Base-by-base conservation (phyloP, 768 basidiomycete genomes). In the Cystobasidium onofrii region DNA sequence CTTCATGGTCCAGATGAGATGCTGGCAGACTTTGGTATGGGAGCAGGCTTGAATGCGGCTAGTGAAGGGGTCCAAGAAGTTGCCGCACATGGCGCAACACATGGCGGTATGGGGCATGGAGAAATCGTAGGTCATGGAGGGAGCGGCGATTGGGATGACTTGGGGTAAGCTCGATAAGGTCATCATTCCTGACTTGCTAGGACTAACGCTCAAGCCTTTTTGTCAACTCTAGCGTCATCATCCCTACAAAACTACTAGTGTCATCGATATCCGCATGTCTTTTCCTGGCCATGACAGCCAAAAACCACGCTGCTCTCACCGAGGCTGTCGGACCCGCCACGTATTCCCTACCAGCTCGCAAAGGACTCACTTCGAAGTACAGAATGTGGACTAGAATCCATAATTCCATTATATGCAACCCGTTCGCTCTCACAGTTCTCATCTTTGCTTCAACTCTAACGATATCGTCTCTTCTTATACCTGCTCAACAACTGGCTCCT, bases 371-470 rank as follows among this genome's bases (percentile, higher is more conserved):
- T 62, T 25, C 31, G 10, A 17, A 75, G 65, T 34, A 73, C 63
- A 64, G 72, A 15, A 7, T 50, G 1, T 23, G 23, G 17, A 13
- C 64, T 3, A 31, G 66, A 1, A 25, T 75, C 12, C 29, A 69
- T 29, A 13, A 61, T 44, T 39, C 64, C 27, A 71, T 89, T 33
- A 73, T 90, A 7, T 85, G 86, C 15, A 95, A 93, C 76, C 91
- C 91, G 0, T 95, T 89, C 82, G 84, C 86, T 18, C 79, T 87
- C 3, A 86, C 87, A 1, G 89, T 91, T 0, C 80, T 90, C 10
- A 76, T 84, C 34, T 87, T 88, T 75, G 85, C 86, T 54, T 10
- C 84, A 0, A 83, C 83, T 0, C 85, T 92, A 44, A 80, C 90
- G 4, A 77, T 83, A 2, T 84, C 87, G 23, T 85, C 85, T 2